A percentile compares a stretch with the other conserved stretches of the same genome.
These are phyloP conservation scores for Trifolium repens DNA, from an alignment of 306 rosid species.

Conservation along the genomic window DNA sequence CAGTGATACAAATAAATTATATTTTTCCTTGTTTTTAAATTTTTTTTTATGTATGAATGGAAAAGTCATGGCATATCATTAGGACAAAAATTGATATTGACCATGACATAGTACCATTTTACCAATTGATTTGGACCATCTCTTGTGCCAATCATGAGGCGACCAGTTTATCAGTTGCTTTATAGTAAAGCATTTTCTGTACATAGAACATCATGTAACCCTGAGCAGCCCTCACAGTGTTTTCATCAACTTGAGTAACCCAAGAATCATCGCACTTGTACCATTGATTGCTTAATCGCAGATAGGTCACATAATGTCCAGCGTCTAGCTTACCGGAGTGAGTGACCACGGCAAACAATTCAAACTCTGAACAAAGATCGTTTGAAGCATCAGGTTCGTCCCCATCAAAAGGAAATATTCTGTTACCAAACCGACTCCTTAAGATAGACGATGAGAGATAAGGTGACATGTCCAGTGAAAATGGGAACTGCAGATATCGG, in stretches of 20 bases:
- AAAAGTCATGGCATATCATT: constrained; percentile 49
- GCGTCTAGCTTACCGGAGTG: constrained; percentile 90
- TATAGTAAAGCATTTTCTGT: constrained; percentile 89
- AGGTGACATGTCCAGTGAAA: constrained; percentile 87
- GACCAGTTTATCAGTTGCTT: constrained; percentile 71
- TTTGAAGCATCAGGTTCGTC: constrained; percentile 67
- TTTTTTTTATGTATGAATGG: constrained; percentile 41
- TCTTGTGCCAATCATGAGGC: constrained; percentile 48
- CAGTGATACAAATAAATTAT: constrained; percentile 31
- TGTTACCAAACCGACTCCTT: constrained; percentile 78
- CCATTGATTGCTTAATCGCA: constrained; percentile 83
- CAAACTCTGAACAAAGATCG: constrained; percentile 78
- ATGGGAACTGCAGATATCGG: constrained; percentile 85
- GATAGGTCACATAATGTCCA: constrained; percentile 88
- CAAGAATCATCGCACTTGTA: constrained; percentile 95
- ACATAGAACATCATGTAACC: constrained; percentile 97
- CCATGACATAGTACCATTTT: constrained; percentile 38
- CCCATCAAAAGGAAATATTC: constrained; percentile 79
- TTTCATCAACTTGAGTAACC: constrained; percentile 87
- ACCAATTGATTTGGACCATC: constrained; percentile 41
- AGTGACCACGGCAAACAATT: constrained; percentile 89
- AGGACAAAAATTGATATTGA: constrained; percentile 35
- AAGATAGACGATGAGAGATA: constrained; percentile 87
- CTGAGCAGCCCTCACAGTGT: constrained; percentile 87
- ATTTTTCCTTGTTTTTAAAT: neutral